Base-by-base conservation (phyloP, 495 filamentous ascomycete genomes). In the Arthonia radiata region DNA sequence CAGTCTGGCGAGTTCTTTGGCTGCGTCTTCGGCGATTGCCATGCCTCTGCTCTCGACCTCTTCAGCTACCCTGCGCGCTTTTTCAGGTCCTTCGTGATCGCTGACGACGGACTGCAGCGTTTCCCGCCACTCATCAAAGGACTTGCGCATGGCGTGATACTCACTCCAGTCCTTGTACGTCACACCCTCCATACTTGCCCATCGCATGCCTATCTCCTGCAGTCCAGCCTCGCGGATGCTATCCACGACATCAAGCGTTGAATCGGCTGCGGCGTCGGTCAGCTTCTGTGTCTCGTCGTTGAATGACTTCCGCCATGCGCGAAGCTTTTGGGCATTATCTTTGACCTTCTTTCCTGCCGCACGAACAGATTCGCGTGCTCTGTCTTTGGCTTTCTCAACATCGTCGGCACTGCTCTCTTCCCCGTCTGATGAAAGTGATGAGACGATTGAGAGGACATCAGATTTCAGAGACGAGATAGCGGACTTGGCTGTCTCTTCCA, bases 101-200 rank as follows among this genome's bases (percentile, higher is more conserved):
- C 68, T 53, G 7, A 72, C 76, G 24, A 76, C 59, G 13, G 59
- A 49, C 35, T 75, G 61, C 23, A 99, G 70, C 29, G 78, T 69
- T n/a, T 59, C 55, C 18, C 71, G 64, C 80, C 86, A 91, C 39
- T 77, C 70, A 19, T 78, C 70, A 24, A 92, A 74, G 15, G 75
- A 67, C 23, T 63, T 63, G 51, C 77, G 89, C 31, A 94, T 54
- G 15, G 70, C 57, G 39, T 92, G 74, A 42, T 92, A 94, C 39
- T 75, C 76, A 15, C 64, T 63, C 89, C 89, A 99, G 43, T 93
- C 81, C 39, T 86, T 82, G 56, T 94, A 91, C 4, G 81, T 82
- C 32, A 99, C 65, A 19, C 73, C 73, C 28, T 93, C 83, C 60
- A 78, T 90, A 72, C 77, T 89, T 1, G 82, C 81, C 82, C 89